Conservation (phyloP, 208 protist species). For the Leishmania tarentolae region DNA sequence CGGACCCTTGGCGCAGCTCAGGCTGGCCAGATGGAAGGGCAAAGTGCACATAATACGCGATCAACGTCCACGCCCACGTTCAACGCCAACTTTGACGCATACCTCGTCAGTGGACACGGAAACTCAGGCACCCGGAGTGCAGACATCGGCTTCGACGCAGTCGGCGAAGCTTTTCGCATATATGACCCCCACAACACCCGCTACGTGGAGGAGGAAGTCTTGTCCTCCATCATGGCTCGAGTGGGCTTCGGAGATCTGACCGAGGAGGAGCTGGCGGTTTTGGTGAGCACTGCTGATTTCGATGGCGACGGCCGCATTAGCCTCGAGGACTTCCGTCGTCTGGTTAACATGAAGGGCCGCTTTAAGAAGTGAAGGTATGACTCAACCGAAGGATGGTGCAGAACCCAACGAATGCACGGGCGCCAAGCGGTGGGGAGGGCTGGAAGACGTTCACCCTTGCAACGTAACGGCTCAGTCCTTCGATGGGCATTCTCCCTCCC, state of each 20-base stretch:
- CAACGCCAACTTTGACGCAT: slow-evolving; percentile 8
- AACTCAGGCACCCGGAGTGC: neutral
- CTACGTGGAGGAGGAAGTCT: slow-evolving; percentile 77
- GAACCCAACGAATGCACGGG: neutral
- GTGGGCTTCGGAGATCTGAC: slow-evolving; percentile 88
- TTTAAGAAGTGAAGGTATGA: slow-evolving; percentile 28
- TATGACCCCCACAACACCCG: slow-evolving; percentile 91
- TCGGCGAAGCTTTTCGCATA: slow-evolving; percentile 88
- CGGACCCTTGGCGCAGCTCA: neutral
- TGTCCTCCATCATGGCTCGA: slow-evolving; percentile 85
- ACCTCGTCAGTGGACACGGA: slow-evolving; percentile 12
- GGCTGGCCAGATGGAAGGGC: neutral
- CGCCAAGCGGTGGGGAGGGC: neutral
- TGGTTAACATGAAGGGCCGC: slow-evolving; percentile 78
- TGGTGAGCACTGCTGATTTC: slow-evolving; percentile 93
- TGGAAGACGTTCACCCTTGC: neutral
- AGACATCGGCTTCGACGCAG: slow-evolving; percentile 65
- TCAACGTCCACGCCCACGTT: slow-evolving; percentile 8
- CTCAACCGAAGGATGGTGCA: neutral
- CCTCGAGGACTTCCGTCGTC: slow-evolving; percentile 87
- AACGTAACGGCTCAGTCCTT: neutral
- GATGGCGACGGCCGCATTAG: slow-evolving; percentile 92
- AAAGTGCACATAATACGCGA: neutral
- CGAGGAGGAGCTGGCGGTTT: slow-evolving; percentile 80
- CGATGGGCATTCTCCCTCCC: neutral